Evolutionary conservation across 768 basidiomycete species (phyloP).

Genomic region (Kwoniella sp.): DNA sequence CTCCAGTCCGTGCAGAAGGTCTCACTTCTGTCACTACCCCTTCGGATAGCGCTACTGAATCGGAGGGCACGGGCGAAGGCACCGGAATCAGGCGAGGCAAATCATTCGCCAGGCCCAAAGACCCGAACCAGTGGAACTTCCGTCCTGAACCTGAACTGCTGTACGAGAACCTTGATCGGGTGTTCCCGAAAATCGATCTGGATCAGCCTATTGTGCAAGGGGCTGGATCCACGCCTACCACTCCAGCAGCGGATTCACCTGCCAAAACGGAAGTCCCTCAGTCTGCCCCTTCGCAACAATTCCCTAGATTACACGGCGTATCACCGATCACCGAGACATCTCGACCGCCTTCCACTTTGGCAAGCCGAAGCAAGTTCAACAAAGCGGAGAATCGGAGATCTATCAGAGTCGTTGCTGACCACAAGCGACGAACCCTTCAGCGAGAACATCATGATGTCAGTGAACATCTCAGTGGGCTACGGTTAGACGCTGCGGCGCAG

Average conservation of each 20-base stretch:
- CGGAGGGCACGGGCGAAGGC: constrained; percentile 33
- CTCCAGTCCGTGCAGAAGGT: not conserved
- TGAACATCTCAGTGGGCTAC: constrained; percentile 23
- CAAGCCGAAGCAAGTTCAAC: constrained; percentile 41
- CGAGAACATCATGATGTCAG: constrained; percentile 37
- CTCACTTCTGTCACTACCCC: constrained; percentile 23
- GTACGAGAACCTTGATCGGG: constrained; percentile 86
- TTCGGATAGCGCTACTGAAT: constrained; percentile 44
- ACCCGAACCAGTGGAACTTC: constrained; percentile 75
- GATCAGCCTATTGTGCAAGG: constrained; percentile 94
- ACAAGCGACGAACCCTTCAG: constrained; percentile 27
- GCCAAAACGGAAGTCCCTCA: constrained; percentile 19
- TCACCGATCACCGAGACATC: not conserved
- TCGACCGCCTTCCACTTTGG: constrained; percentile 13
- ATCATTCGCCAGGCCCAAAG: constrained; percentile 67
- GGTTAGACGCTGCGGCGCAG: constrained; percentile 39
- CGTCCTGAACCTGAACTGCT: constrained; percentile 91
- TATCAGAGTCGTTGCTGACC: constrained; percentile 78
- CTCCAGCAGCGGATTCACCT: constrained; percentile 39
- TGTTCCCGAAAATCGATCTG: constrained; percentile 93
- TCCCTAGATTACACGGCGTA: not conserved
- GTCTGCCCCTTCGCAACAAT: constrained; percentile 30
- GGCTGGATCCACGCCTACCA: constrained; percentile 52
- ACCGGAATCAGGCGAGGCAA: constrained; percentile 54
- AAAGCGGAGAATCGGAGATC: constrained; percentile 64